Evolutionary conservation across 495 filamentous ascomycete species (phyloP).

Genomic region (Penicillium egyptiacum): DNA sequence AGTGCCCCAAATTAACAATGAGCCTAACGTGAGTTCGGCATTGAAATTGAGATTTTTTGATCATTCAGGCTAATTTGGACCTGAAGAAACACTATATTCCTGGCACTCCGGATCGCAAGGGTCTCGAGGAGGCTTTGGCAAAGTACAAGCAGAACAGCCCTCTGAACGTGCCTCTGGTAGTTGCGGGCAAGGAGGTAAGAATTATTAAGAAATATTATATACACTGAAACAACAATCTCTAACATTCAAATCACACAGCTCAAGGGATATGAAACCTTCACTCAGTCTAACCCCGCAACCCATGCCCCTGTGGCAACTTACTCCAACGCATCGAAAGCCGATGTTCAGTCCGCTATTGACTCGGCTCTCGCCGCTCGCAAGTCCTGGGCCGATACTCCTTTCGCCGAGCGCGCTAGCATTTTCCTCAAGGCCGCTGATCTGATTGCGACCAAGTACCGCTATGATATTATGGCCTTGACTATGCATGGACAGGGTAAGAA

Average conservation of each 20-base stretch:
- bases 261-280: slow-evolving; percentile 37
- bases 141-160: slow-evolving; percentile 58
- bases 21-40: slow-evolving; percentile 75
- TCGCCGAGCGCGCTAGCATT: slow-evolving; percentile 85
- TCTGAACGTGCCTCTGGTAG: slow-evolving; percentile 71
- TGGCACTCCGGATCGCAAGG: slow-evolving; percentile 72
- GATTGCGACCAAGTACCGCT: slow-evolving; percentile 84
- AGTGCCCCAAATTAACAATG: slow-evolving; percentile 82
- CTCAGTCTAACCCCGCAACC: slow-evolving; percentile 73
- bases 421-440: slow-evolving; percentile 93
- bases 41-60: background rate
- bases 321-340: slow-evolving; percentile 67
- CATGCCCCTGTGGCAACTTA: slow-evolving; percentile 77
- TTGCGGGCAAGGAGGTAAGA: slow-evolving; percentile 73
- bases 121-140: slow-evolving; percentile 68
- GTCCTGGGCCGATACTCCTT: slow-evolving; percentile 77
- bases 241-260: slow-evolving; percentile 22
- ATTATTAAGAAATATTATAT: background rate
- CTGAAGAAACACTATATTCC: slow-evolving; percentile 81
- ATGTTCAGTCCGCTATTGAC: slow-evolving; percentile 75
- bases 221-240: background rate
- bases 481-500: slow-evolving; percentile 97
- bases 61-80: background rate
- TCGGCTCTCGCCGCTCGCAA: slow-evolving; percentile 78
- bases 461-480: slow-evolving; percentile 88